Evolutionary conservation across 1,139 yeast species (phyloP).

Genomic region (Pichia sp.): DNA sequence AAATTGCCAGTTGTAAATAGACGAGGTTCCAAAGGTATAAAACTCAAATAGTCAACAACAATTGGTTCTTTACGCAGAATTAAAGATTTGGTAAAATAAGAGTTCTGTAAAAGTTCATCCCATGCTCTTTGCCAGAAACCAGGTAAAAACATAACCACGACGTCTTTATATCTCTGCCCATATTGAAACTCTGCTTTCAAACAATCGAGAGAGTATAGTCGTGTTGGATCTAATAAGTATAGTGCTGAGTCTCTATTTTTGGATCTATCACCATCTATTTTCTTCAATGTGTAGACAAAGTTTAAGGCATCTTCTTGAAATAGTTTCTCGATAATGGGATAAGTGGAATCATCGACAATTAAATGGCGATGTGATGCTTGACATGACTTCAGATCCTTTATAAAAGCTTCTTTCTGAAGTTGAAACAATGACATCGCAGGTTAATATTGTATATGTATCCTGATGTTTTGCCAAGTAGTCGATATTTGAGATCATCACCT

Average conservation of each 20-base stretch:
- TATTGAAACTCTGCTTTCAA: constrained; percentile 49
- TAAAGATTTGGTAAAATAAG: constrained; percentile 15
- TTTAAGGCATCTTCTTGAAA: constrained; percentile 32
- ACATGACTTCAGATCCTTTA: constrained; percentile 18
- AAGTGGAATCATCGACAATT: constrained; percentile 36
- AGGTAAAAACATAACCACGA: constrained; percentile 52
- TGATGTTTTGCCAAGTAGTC: too few relatives aligned
- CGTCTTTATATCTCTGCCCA: constrained; percentile 50
- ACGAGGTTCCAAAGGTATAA: constrained; percentile 25
- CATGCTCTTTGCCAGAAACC: constrained; percentile 33
- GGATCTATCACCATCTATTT: constrained; percentile 45
- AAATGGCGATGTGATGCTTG: constrained; percentile 32
- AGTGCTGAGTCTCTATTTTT: constrained; percentile 45
- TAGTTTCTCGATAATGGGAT: constrained; percentile 29
- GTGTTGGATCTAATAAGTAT: constrained; percentile 48
- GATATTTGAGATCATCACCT: too few relatives aligned
- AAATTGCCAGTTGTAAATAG: constrained; percentile 26
- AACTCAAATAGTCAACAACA: constrained; percentile 21
- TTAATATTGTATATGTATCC: too few relatives aligned
- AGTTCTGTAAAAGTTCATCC: constrained; percentile 16
- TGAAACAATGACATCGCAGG: constrained; percentile 24
- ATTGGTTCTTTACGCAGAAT: constrained; percentile 15
- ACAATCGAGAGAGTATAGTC: constrained; percentile 47
- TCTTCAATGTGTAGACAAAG: constrained; percentile 42
- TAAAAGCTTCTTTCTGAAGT: constrained; percentile 21